Base-by-base conservation (phyloP, 2,329 filamentous ascomycete genomes). In the Colletotrichum truncatum region DNA sequence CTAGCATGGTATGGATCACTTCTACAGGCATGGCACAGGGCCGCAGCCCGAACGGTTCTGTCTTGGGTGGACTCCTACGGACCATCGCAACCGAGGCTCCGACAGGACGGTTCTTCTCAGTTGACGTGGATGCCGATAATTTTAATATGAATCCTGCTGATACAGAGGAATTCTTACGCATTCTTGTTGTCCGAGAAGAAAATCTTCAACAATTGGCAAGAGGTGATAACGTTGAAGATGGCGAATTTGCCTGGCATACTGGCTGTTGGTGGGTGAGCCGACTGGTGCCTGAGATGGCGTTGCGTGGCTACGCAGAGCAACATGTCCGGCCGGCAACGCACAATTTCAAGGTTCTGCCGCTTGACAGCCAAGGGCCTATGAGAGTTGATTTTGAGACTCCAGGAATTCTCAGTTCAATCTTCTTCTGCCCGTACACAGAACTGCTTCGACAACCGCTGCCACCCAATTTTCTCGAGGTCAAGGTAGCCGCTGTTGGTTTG, bases 141-240 rank as follows among this genome's bases (percentile, higher is more conserved):
- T 43, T 43, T 21, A 0, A 43, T 2, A 8, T 43, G 0, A 0
- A 21, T 14, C 3, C 1, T 0, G 39, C 21, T 12, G 10, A 43
- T 23, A 10, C 25, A 0, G 39, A 43, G 14, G 39, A 43, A 7
- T 21, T 43, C 0, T 16, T 43, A 1, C 39, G 39, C n/a, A 21
- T 43, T 23, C 18, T 43, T 7, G 39, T 21, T 21, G 39, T 21
- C 18, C 25, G 25, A 16, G 39, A 43, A 12, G 18, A 43, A 23
- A 0, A 10, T 0, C 39, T 43, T 12, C 39, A 43, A 2, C 6
- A 43, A 4, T 21, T 21, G 0, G 21, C 39, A 6, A 7, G 25
- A 3, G 18, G 18, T 12, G 39, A 43, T 2, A 25, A 21, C 39
- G 21, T 43, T 0, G 39, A 43, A 12, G 39, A 43, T 7, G 18